Conservation (phyloP, 1,284 basidiomycete species). For the Ustanciosporium gigantosporum region DNA sequence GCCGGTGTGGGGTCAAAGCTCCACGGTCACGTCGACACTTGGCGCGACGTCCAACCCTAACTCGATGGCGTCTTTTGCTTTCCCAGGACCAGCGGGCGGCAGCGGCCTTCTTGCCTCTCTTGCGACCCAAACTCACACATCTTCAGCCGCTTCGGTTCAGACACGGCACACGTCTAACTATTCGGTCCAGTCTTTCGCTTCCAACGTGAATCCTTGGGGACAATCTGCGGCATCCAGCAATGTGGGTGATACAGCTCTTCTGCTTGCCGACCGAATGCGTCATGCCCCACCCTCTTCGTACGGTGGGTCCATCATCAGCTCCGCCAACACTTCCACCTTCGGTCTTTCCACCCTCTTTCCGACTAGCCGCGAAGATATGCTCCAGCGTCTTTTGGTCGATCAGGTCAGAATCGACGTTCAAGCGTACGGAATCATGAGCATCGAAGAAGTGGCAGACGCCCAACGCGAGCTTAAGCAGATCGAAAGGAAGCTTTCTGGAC, state of each 20-base stretch:
- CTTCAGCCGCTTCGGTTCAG: too few relatives aligned
- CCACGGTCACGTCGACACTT: too few relatives aligned
- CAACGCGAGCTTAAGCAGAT: constrained; percentile 43
- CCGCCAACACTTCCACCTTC: constrained; percentile 5
- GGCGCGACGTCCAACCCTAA: too few relatives aligned
- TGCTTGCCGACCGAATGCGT: constrained; percentile 18
- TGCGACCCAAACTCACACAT: too few relatives aligned
- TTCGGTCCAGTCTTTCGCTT: too few relatives aligned
- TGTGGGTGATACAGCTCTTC: constrained; percentile 10
- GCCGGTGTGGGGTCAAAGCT: constrained; percentile 32
- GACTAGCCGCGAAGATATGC: constrained; percentile 30
- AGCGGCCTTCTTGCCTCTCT: too few relatives aligned
- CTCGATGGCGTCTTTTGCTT: too few relatives aligned
- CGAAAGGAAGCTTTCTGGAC: constrained; percentile 24
- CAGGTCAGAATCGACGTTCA: constrained; percentile 44
- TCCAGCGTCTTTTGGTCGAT: constrained; percentile 32
- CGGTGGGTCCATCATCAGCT: constrained; percentile 27
- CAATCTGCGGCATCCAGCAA: constrained; percentile 5
- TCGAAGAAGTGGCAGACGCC: constrained; percentile 41
- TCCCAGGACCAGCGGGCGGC: too few relatives aligned
- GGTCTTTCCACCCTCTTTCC: constrained; percentile 16
- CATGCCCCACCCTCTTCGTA: constrained; percentile 35
- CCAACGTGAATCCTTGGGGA: too few relatives aligned
- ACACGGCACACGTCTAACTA: too few relatives aligned
- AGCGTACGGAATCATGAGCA: constrained; percentile 28